Evolutionary conservation across 164 flowering plant genomes (phyloP).

Genomic region (Vitis cinerea): DNA sequence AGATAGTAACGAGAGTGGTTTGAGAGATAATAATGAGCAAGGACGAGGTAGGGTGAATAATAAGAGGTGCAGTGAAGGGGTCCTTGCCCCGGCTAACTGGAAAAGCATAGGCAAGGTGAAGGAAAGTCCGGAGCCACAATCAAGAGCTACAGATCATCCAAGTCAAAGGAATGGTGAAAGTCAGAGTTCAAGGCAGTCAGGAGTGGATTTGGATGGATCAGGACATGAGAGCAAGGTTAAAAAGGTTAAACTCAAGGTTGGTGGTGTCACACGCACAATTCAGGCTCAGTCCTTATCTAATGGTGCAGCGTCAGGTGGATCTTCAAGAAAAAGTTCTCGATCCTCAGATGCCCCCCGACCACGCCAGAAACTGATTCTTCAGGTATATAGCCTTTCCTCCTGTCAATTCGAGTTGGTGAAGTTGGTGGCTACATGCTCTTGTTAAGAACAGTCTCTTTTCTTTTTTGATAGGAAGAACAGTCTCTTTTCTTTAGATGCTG

Average conservation of each 20-base stretch:
- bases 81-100: slow-evolving; percentile 68
- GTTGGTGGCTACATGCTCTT: background rate
- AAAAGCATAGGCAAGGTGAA: slow-evolving; percentile 33
- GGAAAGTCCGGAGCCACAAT: slow-evolving; percentile 28
- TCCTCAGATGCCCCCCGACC: slow-evolving; percentile 33
- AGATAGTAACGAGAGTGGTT: too few relatives aligned
- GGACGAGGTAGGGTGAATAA: slow-evolving; percentile 29
- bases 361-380: slow-evolving; percentile 35
- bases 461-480: background rate
- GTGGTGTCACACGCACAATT: slow-evolving; percentile 73
- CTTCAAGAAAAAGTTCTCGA: slow-evolving; percentile 38
- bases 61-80: slow-evolving; percentile 54
- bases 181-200: slow-evolving; percentile 23
- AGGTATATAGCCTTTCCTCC: slow-evolving; percentile 26
- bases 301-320: slow-evolving; percentile 29
- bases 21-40: slow-evolving; percentile 18
- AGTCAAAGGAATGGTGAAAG: slow-evolving; percentile 28
- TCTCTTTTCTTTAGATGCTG: background rate
- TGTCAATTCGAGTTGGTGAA: background rate
- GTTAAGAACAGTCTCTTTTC: background rate
- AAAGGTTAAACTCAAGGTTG: slow-evolving; percentile 86
- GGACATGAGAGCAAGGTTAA: slow-evolving; percentile 58
- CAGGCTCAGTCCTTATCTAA: slow-evolving; percentile 51
- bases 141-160: slow-evolving; percentile 15
- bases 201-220: slow-evolving; percentile 25